Percentiles rank a stretch among this genome's conserved stretches.
These are phyloP conservation scores for Stentor coeruleus DNA, from an alignment of 73 alveolate genomes.

Conservation along the genomic window DNA sequence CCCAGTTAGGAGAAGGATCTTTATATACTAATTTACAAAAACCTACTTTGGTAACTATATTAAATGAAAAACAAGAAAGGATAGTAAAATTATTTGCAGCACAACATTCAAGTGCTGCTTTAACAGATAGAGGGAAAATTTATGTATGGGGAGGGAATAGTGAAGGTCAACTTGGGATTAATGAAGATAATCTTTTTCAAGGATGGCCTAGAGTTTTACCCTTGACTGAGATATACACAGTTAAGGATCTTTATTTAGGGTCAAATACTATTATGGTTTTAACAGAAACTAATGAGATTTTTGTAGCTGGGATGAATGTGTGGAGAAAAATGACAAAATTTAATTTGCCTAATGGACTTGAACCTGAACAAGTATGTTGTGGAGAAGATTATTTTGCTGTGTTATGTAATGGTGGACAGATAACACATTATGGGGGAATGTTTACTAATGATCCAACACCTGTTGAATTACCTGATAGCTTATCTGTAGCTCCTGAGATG, in stretches of 20 bases:
- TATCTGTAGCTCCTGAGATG: background rate
- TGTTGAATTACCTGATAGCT: background rate
- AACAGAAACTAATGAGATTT: background rate
- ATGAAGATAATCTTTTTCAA: background rate
- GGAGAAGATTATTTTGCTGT: conserved; percentile 19
- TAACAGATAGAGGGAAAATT: background rate
- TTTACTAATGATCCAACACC: background rate
- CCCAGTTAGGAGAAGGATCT: background rate
- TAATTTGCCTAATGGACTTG: background rate
- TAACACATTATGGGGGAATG: background rate
- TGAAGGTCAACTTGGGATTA: background rate
- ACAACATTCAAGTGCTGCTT: conserved; percentile 15
- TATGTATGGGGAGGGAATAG: conserved; percentile 8
- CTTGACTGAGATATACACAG: background rate
- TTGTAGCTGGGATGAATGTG: background rate
- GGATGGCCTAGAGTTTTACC: background rate
- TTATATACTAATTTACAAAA: background rate
- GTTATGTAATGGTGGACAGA: background rate
- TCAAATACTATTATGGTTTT: background rate
- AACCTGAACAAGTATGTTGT: background rate
- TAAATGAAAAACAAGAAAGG: background rate
- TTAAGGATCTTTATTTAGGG: background rate
- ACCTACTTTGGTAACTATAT: background rate
- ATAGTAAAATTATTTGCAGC: background rate
- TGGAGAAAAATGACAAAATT: background rate